Base-by-base conservation (phyloP, 1,139 yeast genomes). In the Candida smagusa region DNA sequence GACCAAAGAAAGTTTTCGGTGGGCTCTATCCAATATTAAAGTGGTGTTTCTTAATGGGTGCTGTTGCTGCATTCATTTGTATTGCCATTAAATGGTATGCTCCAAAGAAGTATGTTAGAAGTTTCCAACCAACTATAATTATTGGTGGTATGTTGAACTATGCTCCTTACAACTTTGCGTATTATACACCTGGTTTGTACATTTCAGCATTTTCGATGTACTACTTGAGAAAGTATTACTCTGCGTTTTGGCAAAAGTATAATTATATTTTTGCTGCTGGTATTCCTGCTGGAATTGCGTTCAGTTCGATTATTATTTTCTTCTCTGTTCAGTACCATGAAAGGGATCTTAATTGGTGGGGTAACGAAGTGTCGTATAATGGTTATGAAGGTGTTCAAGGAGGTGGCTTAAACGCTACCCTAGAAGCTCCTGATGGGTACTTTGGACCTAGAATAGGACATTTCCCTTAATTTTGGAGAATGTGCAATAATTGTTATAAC, bases 21-120 rank as follows among this genome's bases (percentile, higher is more conserved):
- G 70, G 68, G 1, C 54, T 74, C 12, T 76, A 77, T 47, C 81
- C 81, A 26, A 52, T 63, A 25, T 56, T 76, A 53, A 62, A 65
- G 49, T 75, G 61, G 61, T 68, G 77, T 42, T 79, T 79, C 67
- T 58, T 77, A 34, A 64, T 78, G 35, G 84, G 84, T 1, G 38
- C 38, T 3, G 35, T 27, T 22, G 34, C 30, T 5, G 70, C 57
- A 59, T 73, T 39, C 52, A 71, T 22, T 2, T 55, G 63, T 42
- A 49, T 53, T 21, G 49, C 50, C 45, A 46, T 63, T 38, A 62
- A 60, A 41, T 46, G 47, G 31, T 48, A 43, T 28, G 52, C 45
- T 2, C 56, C 56, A 22, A 38, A 36, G 34, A 41, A 42, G 23
- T 36, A 28, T 23, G 32, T 39, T 22, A 42, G 38, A 16, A 38